Conservation (phyloP, 164 flowering plant genomes). For the Akebia trifoliata region DNA sequence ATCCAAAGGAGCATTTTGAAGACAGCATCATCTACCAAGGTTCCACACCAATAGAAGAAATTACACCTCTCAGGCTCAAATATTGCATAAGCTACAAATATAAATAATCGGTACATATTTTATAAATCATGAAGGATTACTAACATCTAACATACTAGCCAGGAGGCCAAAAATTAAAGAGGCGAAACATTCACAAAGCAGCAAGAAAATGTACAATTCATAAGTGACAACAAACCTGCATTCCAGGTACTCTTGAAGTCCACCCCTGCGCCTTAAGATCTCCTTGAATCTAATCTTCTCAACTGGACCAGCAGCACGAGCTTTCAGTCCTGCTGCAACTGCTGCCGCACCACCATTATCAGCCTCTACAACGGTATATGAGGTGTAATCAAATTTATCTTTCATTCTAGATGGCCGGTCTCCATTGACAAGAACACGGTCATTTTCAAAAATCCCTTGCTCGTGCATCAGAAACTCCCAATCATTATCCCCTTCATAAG, state of each 20-base stretch:
- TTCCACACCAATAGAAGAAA: no score
- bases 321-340: conserved; percentile 84
- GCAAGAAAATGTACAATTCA: conserved; percentile 1
- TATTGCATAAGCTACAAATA: no score
- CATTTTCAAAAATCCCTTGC: conserved; percentile 35
- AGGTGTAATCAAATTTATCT: conserved; percentile 34
- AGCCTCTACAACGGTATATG: conserved; percentile 33
- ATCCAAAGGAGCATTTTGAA: no score
- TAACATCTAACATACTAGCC: no score
- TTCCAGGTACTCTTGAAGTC: conserved; percentile 83
- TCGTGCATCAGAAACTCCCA: conserved; percentile 70
- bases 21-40: no score
- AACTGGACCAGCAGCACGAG: conserved; percentile 65
- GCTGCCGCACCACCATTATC: conserved; percentile 72
- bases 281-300: conserved; percentile 92
- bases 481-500: conserved; percentile 91
- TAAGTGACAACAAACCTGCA: conserved; percentile 76
- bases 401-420: conserved; percentile 32
- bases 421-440: conserved; percentile 25
- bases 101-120: no score
- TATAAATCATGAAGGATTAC: no score
- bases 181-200: no score
- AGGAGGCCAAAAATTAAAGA: no score
- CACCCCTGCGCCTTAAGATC: conserved; percentile 83
- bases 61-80: no score